phyloP scores from a whole-genome alignment of 768 basidiomycete genomes.

The Postia placenta region DNA sequence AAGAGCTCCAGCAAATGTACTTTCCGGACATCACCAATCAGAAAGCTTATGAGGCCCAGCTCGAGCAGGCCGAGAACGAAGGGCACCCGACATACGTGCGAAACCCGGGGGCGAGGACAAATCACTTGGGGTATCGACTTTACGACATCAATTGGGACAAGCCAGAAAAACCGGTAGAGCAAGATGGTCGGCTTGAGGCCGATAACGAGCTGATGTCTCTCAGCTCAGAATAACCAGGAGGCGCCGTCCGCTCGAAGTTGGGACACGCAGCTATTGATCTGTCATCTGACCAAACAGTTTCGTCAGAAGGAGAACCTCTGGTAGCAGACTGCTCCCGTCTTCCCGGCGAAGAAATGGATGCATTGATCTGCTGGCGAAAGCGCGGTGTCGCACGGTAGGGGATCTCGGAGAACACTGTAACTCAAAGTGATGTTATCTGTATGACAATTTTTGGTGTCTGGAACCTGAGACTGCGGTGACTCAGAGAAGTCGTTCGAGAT shows the following conservation, averaged over 20 bases:
- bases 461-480: too few species aligned
- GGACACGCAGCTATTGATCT: background rate
- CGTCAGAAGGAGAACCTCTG: background rate
- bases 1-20: conserved; percentile 6
- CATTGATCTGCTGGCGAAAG: background rate
- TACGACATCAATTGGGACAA: conserved; percentile 4
- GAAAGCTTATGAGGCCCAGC: background rate
- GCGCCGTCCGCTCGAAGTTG: background rate
- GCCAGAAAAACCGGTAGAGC: background rate
- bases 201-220: too few species aligned
- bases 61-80: background rate
- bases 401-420: background rate
- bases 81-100: background rate
- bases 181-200: too few species aligned
- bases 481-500: too few species aligned
- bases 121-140: conserved; percentile 9
- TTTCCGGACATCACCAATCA: conserved; percentile 7
- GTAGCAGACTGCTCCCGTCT: background rate
- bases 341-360: background rate
- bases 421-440: background rate
- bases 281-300: background rate
- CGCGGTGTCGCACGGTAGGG: background rate
- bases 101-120: background rate
- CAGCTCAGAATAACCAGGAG: too few species aligned
- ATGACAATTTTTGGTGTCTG: background rate